These are phyloP conservation scores for Intubia oerlemansii DNA, from an alignment of 2,329 filamentous ascomycete genomes.

Conservation along the genomic window DNA sequence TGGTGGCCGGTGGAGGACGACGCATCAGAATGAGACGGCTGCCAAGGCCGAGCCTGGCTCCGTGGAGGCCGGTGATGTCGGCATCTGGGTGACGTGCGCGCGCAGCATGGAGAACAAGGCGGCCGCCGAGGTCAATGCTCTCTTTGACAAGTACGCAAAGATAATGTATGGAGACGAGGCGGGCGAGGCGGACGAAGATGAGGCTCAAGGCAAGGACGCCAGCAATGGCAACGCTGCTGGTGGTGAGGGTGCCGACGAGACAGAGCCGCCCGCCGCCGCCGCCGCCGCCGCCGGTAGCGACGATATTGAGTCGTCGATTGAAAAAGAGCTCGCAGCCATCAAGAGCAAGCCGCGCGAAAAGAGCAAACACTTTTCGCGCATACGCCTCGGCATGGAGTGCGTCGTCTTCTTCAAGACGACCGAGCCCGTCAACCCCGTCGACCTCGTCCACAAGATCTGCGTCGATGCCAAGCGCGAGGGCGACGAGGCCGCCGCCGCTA, in stretches of 20 bases:
- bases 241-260: background rate
- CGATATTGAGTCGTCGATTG: conserved; percentile 56
- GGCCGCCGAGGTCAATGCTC: conserved; percentile 38
- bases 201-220: background rate
- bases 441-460: conserved; percentile 32
- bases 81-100: conserved; percentile 62
- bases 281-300: conserved; percentile 21
- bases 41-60: conserved; percentile 20
- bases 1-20: conserved; percentile 28
- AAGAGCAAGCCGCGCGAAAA: conserved; percentile 19
- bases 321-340: conserved; percentile 47
- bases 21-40: conserved; percentile 29
- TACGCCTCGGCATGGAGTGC: conserved; percentile 37
- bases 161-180: conserved; percentile 29
- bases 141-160: conserved; percentile 32
- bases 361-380: conserved; percentile 27
- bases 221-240: background rate
- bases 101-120: conserved; percentile 51
- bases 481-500: conserved; percentile 21
- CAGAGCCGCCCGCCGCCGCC: too few relatives aligned
- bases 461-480: conserved; percentile 25
- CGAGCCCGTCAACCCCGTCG: conserved; percentile 31
- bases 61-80: conserved; percentile 46
- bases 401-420: conserved; percentile 39
- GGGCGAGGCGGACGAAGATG: conserved; percentile 9